Base-by-base conservation (phyloP, 768 basidiomycete species). In the Leccinellum luteum region DNA sequence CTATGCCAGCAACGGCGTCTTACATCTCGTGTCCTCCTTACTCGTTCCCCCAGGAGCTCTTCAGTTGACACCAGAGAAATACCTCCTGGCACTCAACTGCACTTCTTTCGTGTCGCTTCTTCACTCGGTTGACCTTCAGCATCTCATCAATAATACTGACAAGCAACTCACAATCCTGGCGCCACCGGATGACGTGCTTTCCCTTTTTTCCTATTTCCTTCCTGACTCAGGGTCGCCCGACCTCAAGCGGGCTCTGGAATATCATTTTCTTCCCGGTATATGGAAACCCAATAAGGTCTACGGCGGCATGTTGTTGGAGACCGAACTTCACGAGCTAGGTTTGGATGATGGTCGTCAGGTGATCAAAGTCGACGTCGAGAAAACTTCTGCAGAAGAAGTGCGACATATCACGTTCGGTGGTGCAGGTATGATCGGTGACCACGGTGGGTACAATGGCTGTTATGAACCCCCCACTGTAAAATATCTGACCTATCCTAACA, bases 1-100 rank as follows among this genome's bases (percentile, higher is more conserved):
- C 34, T 94, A 94, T 66, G 95, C 92, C 5, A 87, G 90, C 30
- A 99, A 99, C 66, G 97, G 96, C 49, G 97, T 98, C 45, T 70
- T 98, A 15, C 97, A 99, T 72, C 83, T 93, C 44, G 82, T 98
- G 25, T 90, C 90, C 14, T 83, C 85, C 14, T 83, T 98, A 23
- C 82, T 99, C 14, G 71, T 95, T 12, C 90, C 93, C 7, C 79
- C 82, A 3, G 86, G 84, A 15, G 81, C 90, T 47, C 81, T 96
- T 23, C 78, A 84, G 58, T 75, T 94, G 45, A 98, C 95, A 4
- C 90, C 95, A 17, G 97, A 98, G 76, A 98, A 98, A 73, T 93
- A 89, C 62, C 87, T 99, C 17, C 83, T 98, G 10, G 86, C 92
- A 3, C 80, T 98, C 59, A 92, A 97, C 68, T 97, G 95, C 74